phyloP scores from a whole-genome alignment of 768 basidiomycete species.

The Agaricus subrufescens region DNA sequence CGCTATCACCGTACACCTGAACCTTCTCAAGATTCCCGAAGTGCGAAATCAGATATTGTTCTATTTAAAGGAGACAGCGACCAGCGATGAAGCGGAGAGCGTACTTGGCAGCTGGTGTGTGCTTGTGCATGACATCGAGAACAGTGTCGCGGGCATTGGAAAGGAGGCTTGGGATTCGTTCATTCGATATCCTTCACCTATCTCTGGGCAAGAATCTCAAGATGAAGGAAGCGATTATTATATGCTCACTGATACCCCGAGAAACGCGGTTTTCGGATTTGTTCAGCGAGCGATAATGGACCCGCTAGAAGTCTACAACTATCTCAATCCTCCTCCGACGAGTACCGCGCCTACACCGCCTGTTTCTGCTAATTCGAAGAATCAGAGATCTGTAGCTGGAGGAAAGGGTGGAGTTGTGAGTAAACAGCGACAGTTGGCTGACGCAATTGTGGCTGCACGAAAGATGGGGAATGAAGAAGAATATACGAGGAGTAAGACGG shows the following conservation, averaged over 20 bases:
- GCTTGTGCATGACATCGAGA: constrained; percentile 67
- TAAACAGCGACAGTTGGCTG: constrained; percentile 26
- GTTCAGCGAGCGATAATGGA: constrained; percentile 52
- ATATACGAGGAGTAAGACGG: constrained; percentile 35
- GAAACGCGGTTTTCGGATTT: constrained; percentile 43
- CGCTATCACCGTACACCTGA: constrained; percentile 56
- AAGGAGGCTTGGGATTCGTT: constrained; percentile 49
- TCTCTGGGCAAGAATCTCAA: neutral
- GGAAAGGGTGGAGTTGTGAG: constrained; percentile 20
- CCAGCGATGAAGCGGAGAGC: constrained; percentile 46
- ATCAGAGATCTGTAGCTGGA: constrained; percentile 11
- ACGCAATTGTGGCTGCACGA: constrained; percentile 4
- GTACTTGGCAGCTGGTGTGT: constrained; percentile 74
- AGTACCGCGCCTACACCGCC: constrained; percentile 25
- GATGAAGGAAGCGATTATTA: constrained; percentile 17
- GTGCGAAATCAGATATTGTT: constrained; percentile 45
- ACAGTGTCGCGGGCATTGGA: constrained; percentile 48
- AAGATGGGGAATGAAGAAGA: constrained; percentile 1
- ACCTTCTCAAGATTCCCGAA: constrained; percentile 53
- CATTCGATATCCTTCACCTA: constrained; percentile 17
- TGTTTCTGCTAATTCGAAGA: constrained; percentile 24
- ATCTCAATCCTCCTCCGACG: constrained; percentile 63
- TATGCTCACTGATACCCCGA: constrained; percentile 24
- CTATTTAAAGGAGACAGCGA: constrained; percentile 44
- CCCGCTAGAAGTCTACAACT: constrained; percentile 51